These are phyloP conservation scores for Solanum appendiculatum DNA, from an alignment of 257 asterid species.

Conservation along the genomic window DNA sequence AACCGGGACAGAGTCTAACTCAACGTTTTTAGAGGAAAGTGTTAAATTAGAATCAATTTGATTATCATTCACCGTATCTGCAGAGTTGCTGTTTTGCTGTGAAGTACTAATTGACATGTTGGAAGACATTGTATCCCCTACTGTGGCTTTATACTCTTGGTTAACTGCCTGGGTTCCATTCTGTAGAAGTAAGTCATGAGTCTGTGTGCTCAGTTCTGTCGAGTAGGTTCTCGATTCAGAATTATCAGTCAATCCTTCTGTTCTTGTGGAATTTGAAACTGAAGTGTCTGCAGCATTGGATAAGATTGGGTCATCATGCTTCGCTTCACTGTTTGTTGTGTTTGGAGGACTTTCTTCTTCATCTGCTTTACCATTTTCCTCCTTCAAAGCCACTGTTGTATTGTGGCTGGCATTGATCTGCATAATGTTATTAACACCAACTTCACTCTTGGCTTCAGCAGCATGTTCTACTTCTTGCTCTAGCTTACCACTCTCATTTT, in stretches of 20 bases:
- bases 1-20: constrained; percentile 8
- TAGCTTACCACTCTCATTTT: constrained; percentile 20
- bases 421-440: constrained; percentile 7
- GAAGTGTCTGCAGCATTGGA: constrained; percentile 7
- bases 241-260: constrained; percentile 16
- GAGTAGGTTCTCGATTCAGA: constrained; percentile 11
- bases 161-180: constrained; percentile 23
- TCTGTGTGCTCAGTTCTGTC: constrained; percentile 12
- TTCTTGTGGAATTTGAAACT: constrained; percentile 18
- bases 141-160: constrained; percentile 7
- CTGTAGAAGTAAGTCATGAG: constrained; percentile 11
- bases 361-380: constrained; percentile 21
- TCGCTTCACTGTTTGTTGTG: constrained; percentile 15
- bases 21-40: constrained; percentile 12
- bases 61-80: neutral
- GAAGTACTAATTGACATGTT: neutral
- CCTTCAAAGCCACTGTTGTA: constrained; percentile 15
- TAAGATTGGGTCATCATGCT: constrained; percentile 11
- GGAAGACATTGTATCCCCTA: constrained; percentile 14
- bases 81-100: constrained; percentile 16
- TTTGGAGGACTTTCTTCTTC: constrained; percentile 14
- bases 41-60: constrained; percentile 16
- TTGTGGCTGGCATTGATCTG: constrained; percentile 9
- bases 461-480: constrained; percentile 25
- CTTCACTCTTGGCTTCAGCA: constrained; percentile 16